These are phyloP conservation scores for Epichloe typhina DNA, from an alignment of 2,329 filamentous ascomycete genomes.

Conservation along the genomic window DNA sequence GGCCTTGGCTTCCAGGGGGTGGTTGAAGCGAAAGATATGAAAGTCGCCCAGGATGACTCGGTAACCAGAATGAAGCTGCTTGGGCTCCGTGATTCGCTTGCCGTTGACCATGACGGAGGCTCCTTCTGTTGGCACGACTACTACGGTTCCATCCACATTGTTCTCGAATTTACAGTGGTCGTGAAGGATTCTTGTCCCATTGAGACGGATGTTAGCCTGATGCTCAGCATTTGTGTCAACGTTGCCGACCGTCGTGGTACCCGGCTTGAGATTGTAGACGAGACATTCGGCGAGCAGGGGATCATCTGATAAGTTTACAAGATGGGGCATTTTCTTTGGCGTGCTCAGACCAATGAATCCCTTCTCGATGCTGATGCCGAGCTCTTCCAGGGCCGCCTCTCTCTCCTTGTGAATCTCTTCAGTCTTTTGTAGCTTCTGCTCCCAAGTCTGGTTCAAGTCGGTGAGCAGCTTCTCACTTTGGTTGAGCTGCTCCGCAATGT, in stretches of 20 bases:
- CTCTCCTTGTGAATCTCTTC: slow-evolving; percentile 97
- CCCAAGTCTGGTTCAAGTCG: slow-evolving; percentile 97
- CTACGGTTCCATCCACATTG: slow-evolving; percentile 74
- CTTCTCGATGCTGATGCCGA: slow-evolving; percentile 98
- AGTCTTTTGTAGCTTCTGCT: slow-evolving; percentile 87
- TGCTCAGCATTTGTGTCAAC: slow-evolving; percentile 66
- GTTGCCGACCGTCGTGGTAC: slow-evolving; percentile 86
- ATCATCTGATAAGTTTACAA: slow-evolving; percentile 94
- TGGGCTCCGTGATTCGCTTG: slow-evolving; percentile 73
- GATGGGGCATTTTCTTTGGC: slow-evolving; percentile 97
- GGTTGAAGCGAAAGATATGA: slow-evolving; percentile 97
- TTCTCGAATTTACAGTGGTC: slow-evolving; percentile 95
- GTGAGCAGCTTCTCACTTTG: slow-evolving; percentile 94
- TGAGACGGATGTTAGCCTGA: slow-evolving; percentile 79
- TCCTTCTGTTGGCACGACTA: slow-evolving; percentile 75
- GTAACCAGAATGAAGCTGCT: slow-evolving; percentile 78
- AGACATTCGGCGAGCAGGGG: slow-evolving; percentile 89
- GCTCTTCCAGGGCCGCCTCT: slow-evolving; percentile 85
- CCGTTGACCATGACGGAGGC: slow-evolving; percentile 98
- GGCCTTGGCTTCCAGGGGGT: slow-evolving; percentile 87
- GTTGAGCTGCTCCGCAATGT: slow-evolving; percentile 90
- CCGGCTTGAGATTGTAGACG: slow-evolving; percentile 95
- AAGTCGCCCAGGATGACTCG: slow-evolving; percentile 95
- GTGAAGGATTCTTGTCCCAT: slow-evolving; percentile 82
- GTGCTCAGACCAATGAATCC: slow-evolving; percentile 91